Evolutionary conservation across 768 basidiomycete genomes (phyloP), one percentile per base, ranked within the genome.

Genomic region (Naganishia kalamii): DNA sequence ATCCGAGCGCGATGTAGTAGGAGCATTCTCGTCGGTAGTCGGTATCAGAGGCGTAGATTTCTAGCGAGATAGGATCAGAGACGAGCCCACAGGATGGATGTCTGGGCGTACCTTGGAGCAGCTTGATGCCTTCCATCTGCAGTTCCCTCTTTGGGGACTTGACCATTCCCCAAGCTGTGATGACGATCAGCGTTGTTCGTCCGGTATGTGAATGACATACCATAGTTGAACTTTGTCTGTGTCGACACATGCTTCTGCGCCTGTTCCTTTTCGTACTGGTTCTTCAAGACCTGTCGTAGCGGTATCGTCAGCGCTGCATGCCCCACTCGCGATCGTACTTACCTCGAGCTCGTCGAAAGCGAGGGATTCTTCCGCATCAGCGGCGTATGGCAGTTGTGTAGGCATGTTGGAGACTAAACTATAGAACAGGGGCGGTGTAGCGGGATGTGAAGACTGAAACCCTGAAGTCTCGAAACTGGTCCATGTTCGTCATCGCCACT

Each of bases 161-260:
- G 60, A 98, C 90, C 33, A 94, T 82, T 2, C 94, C 94, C 79
- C 79, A 76, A 17, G 74, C 74, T 76, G 62, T 10, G 5, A 46
- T 30, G 60, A 21, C 30, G 41, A 44, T 48, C 43, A 52, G 23
- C 25, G 35, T 27, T 44, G 21, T 50, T 37, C 8, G n/a, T 27
- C 21, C 13, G 32, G 54, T n/a, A 13, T 32, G 29, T 13, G 54
- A 41, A 19, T 3, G 6, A 71, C 77, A 60, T 48, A 78, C 94
- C 94, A 78, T 88, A 93, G 81, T 98, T 98, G 82, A 99, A 99
- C 77, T 91, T 93, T 43, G 92, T 94, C 80, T 99, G 96, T 7
- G 87, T 84, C 11, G 90, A 91, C 65, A 96, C 84, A 78, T 94
- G 92, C 54, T 85, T 83, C 69, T 91, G 87, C 0, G 84, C 81